These are phyloP conservation scores for Coffea eugenioides DNA, from an alignment of 257 asterid species.

Conservation along the genomic window DNA sequence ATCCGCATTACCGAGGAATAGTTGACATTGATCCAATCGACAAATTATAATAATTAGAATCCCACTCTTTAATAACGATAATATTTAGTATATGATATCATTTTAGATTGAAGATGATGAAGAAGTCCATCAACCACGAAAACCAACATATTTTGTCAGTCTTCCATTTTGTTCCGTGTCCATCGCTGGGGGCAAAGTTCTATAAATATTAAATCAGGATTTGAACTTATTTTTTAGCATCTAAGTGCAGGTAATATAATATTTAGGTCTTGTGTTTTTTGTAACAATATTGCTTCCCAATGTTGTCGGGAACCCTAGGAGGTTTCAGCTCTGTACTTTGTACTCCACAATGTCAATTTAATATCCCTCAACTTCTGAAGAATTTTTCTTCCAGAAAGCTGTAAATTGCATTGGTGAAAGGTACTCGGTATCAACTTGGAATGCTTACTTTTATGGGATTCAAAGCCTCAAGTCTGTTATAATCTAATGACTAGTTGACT, in stretches of 20 bases:
- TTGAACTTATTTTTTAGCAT: not conserved
- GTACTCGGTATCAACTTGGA: not conserved
- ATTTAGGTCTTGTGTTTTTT: not conserved
- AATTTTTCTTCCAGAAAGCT: conserved; percentile 10
- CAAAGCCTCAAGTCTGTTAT: not conserved
- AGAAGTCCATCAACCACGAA: conserved; percentile 7
- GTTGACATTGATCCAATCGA: conserved; percentile 37
- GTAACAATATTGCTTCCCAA: conserved; percentile 10
- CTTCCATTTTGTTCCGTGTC: conserved; percentile 30
- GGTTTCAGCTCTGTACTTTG: not conserved
- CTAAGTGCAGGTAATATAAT: conserved; percentile 13
- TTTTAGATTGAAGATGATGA: not conserved
- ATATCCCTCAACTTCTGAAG: not conserved
- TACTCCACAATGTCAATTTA: conserved; percentile 3
- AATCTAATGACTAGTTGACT: conserved; percentile 8
- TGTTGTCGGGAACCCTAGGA: conserved; percentile 31
- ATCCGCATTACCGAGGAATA: conserved; percentile 28
- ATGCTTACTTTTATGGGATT: conserved; percentile 16
- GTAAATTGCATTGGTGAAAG: not conserved
- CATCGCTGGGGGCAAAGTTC: conserved; percentile 23
- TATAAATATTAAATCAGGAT: not conserved
- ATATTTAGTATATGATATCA: not conserved
- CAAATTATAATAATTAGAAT: not conserved
- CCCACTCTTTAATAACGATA: not conserved
- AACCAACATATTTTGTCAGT: conserved; percentile 28